Conservation (phyloP, 805 yeast genomes). For the Komagataella ulmi region DNA sequence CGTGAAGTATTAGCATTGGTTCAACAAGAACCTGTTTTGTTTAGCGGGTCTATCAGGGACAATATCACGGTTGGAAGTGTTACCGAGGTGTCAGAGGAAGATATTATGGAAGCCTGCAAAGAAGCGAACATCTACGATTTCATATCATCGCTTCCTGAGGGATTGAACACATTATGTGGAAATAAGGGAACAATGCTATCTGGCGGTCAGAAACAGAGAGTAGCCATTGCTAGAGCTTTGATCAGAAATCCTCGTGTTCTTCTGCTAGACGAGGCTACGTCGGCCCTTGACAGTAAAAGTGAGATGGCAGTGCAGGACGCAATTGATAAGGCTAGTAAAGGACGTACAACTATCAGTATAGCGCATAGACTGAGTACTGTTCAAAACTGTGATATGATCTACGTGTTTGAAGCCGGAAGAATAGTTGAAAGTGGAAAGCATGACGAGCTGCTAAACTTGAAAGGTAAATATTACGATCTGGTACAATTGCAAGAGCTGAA, state of each 20-base stretch:
- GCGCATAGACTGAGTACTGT: conserved; percentile 90
- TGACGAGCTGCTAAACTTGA: conserved; percentile 15
- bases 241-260: conserved; percentile 48
- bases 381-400: conserved; percentile 63
- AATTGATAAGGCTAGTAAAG: conserved; percentile 34
- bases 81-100: conserved; percentile 17
- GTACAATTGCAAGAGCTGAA: conserved; percentile 17
- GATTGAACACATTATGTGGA: conserved; percentile 47
- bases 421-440: conserved; percentile 34
- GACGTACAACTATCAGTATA: conserved; percentile 70
- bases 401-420: conserved; percentile 45
- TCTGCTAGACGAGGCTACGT: conserved; percentile 84
- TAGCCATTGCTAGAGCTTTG: conserved; percentile 75
- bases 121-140: conserved; percentile 41
- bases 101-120: conserved; percentile 23
- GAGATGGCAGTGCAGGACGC: conserved; percentile 78
- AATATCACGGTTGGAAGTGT: conserved; percentile 54
- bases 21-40: conserved; percentile 60
- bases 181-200: conserved; percentile 35
- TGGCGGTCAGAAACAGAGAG: conserved; percentile 84
- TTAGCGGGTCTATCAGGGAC: conserved; percentile 60
- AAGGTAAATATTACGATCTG: conserved; percentile 15
- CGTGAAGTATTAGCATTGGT: conserved; percentile 53
- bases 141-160: conserved; percentile 38
- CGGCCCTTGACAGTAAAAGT: conserved; percentile 79